Evolutionary conservation across 2,329 filamentous ascomycete species (phyloP), one percentile per base, ranked within the genome.

Genomic region (Dendrostoma leiphaemia): DNA sequence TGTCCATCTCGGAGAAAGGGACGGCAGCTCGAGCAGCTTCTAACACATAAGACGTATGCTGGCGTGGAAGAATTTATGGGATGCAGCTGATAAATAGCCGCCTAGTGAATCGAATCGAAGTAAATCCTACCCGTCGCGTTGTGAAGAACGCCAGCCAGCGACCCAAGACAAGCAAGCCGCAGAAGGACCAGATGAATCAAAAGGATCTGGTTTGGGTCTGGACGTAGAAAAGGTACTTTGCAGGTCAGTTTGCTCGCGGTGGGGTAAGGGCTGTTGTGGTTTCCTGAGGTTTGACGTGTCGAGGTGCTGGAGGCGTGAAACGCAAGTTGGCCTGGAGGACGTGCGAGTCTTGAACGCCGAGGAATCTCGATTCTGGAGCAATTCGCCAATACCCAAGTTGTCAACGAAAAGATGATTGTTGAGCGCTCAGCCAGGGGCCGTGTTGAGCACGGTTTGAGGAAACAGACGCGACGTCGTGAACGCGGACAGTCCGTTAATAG

Each of bases 351-450:
- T 46, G 48, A 19, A 48, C 17, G 32, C 48, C 32, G 26, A 52
- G 43, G 37, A 31, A 44, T 48, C 26, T 4, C 15, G 24, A 55
- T 32, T 35, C 47, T 48, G 44, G 31, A 31, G 48, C 38, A 51
- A 40, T 49, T 35, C 26, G 49, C 48, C 43, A 46, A 41, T 19
- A 51, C 45, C 35, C 37, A 51, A 23, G 23, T 28, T 51, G 51
- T 37, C 55, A 40, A 55, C 23, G 24, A 52, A 57, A 55, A 55
- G 53, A 55, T 47, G 50, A 51, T 21, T 24, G 28, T 15, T 45
- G 26, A 34, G 24, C 26, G 29, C 48, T 44, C 37, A 32, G 32
- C 45, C 43, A 45, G 46, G 35, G 15, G 48, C 21, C 21, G 23
- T n/a, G 29, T 6, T 24, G 13, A 17, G 31, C 48, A 43, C 23